Conservation (phyloP, 148 eudicot species). For the Pouteria glomerata region DNA sequence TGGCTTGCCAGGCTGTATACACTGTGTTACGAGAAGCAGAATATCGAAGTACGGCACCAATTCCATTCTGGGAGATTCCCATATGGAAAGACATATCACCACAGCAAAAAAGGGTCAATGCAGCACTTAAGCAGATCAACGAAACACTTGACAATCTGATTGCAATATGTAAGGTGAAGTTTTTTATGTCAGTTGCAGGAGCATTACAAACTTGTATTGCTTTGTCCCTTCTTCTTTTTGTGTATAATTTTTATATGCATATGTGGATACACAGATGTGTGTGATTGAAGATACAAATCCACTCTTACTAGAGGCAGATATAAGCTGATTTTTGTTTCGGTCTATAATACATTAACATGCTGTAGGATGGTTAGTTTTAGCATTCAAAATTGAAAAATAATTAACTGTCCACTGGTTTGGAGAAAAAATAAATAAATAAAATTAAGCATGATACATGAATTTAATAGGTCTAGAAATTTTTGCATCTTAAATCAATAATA, state of each 20-base stretch:
- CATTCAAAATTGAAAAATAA: background rate
- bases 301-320: background rate
- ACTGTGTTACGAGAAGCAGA: constrained; percentile 92
- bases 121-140: constrained; percentile 82
- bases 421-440: too few species aligned
- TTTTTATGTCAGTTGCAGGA: constrained; percentile 1
- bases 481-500: background rate
- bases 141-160: constrained; percentile 72
- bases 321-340: background rate
- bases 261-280: background rate
- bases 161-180: constrained; percentile 85
- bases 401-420: background rate
- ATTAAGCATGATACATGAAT: too few species aligned
- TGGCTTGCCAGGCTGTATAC: constrained; percentile 84
- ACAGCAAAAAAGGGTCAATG: constrained; percentile 67
- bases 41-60: constrained; percentile 80
- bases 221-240: background rate
- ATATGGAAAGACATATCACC: constrained; percentile 98
- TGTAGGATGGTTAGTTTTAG: background rate
- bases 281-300: background rate
- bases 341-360: background rate
- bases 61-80: constrained; percentile 96
- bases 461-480: too few species aligned
- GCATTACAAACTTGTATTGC: background rate
- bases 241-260: background rate